Conservation (phyloP, 768 basidiomycete species). For the Boletus vinaceobasis region DNA sequence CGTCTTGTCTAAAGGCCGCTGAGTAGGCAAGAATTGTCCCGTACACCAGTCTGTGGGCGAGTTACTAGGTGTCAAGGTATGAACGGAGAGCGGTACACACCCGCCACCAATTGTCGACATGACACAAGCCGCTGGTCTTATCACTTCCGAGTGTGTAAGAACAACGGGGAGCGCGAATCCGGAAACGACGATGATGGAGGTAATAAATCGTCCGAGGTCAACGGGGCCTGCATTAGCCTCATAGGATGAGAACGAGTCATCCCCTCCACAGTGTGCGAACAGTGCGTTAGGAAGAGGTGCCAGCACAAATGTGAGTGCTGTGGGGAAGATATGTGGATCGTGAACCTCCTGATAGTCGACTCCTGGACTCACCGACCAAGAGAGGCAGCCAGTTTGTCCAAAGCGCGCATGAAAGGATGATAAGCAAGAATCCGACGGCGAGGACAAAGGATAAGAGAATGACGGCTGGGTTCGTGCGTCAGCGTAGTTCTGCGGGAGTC, state of each 20-base stretch:
- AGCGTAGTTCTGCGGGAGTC: not conserved
- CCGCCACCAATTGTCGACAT: conserved; percentile 97
- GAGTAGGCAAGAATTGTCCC: conserved; percentile 88
- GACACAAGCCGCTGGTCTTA: conserved; percentile 75
- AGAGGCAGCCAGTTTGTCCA: conserved; percentile 97
- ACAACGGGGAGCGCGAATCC: conserved; percentile 93
- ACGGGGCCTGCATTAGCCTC: conserved; percentile 68
- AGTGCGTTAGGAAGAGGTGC: conserved; percentile 95
- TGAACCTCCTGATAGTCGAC: not conserved
- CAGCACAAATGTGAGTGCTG: conserved; percentile 91
- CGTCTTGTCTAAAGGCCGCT: conserved; percentile 75
- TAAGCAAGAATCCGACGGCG: conserved; percentile 94
- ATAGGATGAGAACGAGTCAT: conserved; percentile 74
- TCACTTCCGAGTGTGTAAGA: conserved; percentile 87
- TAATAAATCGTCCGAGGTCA: conserved; percentile 94
- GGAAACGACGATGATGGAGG: conserved; percentile 83
- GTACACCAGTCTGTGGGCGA: conserved; percentile 64
- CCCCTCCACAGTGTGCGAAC: conserved; percentile 87
- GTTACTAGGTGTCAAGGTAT: not conserved
- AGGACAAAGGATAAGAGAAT: conserved; percentile 96
- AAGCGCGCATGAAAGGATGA: conserved; percentile 95
- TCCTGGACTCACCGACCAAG: conserved; percentile 75
- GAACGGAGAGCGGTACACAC: conserved; percentile 33
- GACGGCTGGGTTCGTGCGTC: conserved; percentile 57
- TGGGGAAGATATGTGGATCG: not conserved